Conservation (phyloP, 2,329 filamentous ascomycete genomes). For the Xylaria arbuscula region DNA sequence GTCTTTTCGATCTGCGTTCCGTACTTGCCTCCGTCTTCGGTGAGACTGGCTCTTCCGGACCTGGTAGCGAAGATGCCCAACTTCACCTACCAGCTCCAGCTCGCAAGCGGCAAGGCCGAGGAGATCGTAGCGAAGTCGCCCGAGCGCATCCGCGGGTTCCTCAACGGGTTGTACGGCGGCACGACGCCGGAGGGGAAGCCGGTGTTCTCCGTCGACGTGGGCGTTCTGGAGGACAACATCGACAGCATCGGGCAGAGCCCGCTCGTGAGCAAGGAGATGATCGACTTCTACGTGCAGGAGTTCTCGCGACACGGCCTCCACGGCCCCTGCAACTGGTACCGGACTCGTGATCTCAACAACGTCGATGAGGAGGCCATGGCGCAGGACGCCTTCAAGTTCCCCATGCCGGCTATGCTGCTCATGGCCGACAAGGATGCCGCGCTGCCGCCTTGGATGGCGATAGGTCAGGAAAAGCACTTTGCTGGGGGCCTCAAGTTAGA, state of each 20-base stretch:
- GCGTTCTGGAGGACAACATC: constrained; percentile 73
- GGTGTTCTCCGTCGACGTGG: constrained; percentile 69
- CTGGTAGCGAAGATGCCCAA: constrained; percentile 70
- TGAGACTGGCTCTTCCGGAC: constrained; percentile 68
- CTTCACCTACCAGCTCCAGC: constrained; percentile 86
- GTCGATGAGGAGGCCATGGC: constrained; percentile 76
- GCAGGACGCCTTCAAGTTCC: constrained; percentile 69
- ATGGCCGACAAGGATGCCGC: constrained; percentile 76
- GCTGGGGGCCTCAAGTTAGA: constrained; percentile 70
- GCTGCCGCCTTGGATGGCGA: constrained; percentile 76
- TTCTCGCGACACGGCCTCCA: constrained; percentile 78
- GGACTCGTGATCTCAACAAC: constrained; percentile 76
- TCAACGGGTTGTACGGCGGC: constrained; percentile 78
- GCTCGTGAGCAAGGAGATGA: constrained; percentile 74
- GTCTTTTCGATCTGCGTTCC: constrained; percentile 87
- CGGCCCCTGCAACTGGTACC: constrained; percentile 91
- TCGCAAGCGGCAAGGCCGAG: constrained; percentile 76
- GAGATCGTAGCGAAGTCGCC: constrained; percentile 62
- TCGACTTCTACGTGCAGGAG: constrained; percentile 80
- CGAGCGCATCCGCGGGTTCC: constrained; percentile 73
- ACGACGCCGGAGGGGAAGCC: constrained; percentile 64
- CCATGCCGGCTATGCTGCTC: constrained; percentile 78
- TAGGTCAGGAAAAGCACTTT: constrained; percentile 76
- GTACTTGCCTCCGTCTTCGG: constrained; percentile 65
- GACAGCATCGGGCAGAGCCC: constrained; percentile 65